phyloP scores from a whole-genome alignment of 2,329 filamentous ascomycete species.

The Fusarium drepaniforme region DNA sequence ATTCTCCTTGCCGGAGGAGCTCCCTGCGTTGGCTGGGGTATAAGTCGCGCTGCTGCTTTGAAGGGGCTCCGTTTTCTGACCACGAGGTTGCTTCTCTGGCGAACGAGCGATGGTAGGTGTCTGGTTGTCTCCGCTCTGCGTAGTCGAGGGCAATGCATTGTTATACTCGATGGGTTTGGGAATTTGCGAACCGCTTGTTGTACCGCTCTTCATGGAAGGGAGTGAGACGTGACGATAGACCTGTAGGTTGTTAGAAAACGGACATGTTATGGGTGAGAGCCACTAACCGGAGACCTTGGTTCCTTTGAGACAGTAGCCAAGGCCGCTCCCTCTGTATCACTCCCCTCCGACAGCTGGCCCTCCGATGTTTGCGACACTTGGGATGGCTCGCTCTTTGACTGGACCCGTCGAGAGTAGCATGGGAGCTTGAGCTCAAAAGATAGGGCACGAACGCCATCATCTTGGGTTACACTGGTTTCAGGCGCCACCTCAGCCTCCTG shows the following conservation, averaged over 20 bases:
- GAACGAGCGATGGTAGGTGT: neutral
- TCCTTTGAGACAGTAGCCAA: conserved; percentile 11
- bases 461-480: conserved; percentile 25
- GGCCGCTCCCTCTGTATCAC: conserved; percentile 11
- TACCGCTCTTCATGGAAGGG: conserved; percentile 31
- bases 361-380: conserved; percentile 42
- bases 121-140: neutral
- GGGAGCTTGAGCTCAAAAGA: conserved; percentile 47
- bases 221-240: conserved; percentile 45
- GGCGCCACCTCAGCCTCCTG: conserved; percentile 38
- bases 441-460: conserved; percentile 31
- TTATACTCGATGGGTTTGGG: conserved; percentile 38
- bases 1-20: conserved; percentile 1
- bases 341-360: conserved; percentile 27
- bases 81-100: neutral
- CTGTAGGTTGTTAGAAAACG: conserved; percentile 19
- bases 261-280: neutral
- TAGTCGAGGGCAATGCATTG: conserved; percentile 11
- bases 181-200: conserved; percentile 37
- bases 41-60: conserved; percentile 4
- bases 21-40: neutral
- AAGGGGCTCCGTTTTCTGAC: neutral
- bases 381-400: conserved; percentile 62
- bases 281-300: conserved; percentile 23
- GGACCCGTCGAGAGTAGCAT: conserved; percentile 58